Percentiles rank a stretch among this genome's conserved stretches.
Evolutionary conservation across 176 grass and related monocot species (phyloP).

Genomic region (Rhynchospora tenuis): DNA sequence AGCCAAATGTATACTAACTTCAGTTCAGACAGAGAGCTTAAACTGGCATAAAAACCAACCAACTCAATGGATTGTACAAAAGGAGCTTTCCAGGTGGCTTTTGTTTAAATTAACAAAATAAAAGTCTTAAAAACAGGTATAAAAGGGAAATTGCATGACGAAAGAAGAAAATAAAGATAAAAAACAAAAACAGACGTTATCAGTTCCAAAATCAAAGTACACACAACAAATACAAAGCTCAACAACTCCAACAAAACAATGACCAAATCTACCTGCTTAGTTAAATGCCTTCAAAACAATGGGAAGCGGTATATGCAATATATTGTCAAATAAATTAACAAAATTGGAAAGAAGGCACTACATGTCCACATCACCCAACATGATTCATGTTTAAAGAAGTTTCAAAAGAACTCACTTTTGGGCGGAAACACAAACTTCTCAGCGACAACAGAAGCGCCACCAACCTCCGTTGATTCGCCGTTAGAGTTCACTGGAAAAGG

Average conservation of each 20-base stretch:
- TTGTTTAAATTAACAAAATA: neutral
- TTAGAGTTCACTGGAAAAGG: constrained; percentile 17
- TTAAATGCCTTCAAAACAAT: neutral
- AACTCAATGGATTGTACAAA: neutral
- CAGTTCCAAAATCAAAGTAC: neutral
- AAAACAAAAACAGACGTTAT: neutral
- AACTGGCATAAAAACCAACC: neutral
- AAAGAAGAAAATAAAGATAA: neutral
- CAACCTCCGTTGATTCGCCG: neutral
- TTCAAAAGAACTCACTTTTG: constrained; percentile 51
- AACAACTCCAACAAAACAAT: neutral
- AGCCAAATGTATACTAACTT: neutral
- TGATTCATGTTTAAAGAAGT: neutral
- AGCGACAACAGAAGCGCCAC: constrained; percentile 12
- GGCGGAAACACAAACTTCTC: constrained; percentile 44
- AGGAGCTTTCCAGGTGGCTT: neutral
- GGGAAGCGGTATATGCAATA: neutral
- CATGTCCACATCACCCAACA: neutral
- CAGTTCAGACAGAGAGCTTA: neutral
- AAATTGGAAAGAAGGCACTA: neutral
- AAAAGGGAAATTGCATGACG: constrained; percentile 13
- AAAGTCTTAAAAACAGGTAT: neutral
- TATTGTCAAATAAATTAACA: neutral
- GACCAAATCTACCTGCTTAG: neutral
- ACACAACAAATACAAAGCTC: neutral